Base-by-base conservation (phyloP, 257 asterid species). In the Phtheirospermum japonicum region DNA sequence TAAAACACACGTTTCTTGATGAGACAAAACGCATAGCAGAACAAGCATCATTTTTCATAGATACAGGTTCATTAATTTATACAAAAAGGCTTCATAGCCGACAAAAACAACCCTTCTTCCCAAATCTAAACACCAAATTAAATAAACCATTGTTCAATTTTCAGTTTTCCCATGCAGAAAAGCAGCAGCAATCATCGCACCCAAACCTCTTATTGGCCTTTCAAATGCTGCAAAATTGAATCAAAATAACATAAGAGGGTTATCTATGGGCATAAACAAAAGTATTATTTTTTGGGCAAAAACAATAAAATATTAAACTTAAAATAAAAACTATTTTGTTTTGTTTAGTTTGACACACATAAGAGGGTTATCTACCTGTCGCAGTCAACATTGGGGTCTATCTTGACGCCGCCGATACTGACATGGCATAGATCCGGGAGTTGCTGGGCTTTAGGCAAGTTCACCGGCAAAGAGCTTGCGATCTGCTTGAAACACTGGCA, bases 401-500 rank as follows among this genome's bases (percentile, higher is more conserved):
- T 61, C 20, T 37, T 4, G 16, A 75, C 37, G 61, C 11, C 48
- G 56, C 14, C 19, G 37, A 65, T 3, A 28, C 4, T 39, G 34
- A 75, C 66, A 11, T 75, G 74, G 61, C 79, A 75, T 10, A 70
- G 69, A 0, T 19, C 18, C 6, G 73, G 79, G 33, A 75, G 72
- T 4, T 14, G 20, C 59, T 55, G 63, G 28, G 70, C 73, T 36
- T 70, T 75, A n/a, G 36, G 67, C 26, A 70, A 0, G 61, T 75
- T 61, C 6, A 75, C 5, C 4, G 79, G 76, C 37, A 73, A 43
- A 30, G 76, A 57, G 43, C 34, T 55, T 0, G 73, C 71, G 7
- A 68, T 50, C 2, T 55, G 33, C 62, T 77, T 73, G 30, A 77
- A 66, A 46, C 82, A 77, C 66, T 50, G 13, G 63, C 82, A 77